These are phyloP conservation scores for Setaria italica DNA, from an alignment of 202 grass and related monocot species.

Conservation along the genomic window DNA sequence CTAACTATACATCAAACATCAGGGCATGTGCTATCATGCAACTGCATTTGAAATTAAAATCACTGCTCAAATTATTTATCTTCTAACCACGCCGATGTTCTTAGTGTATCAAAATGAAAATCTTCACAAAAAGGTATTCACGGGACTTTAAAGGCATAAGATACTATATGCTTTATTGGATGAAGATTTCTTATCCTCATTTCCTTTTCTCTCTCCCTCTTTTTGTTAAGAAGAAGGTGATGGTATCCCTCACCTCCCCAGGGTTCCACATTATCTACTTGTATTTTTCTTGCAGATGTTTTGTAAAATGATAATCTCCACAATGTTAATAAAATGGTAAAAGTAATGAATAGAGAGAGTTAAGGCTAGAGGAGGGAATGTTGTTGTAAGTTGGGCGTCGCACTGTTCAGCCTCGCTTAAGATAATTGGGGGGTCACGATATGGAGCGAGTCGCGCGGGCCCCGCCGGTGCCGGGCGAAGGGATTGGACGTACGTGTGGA, in stretches of 20 bases:
- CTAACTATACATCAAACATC: not conserved
- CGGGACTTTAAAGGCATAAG: no score
- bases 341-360: not conserved
- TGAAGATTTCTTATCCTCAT: not conserved
- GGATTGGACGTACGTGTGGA: slow-evolving; percentile 29
- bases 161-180: not conserved
- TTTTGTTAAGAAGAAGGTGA: not conserved
- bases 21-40: not conserved
- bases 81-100: not conserved
- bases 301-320: not conserved
- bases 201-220: not conserved
- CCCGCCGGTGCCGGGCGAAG: not conserved
- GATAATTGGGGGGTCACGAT: slow-evolving; percentile 7
- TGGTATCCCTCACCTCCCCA: not conserved
- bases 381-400: not conserved
- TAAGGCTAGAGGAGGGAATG: not conserved
- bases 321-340: not conserved
- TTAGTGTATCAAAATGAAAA: not conserved
- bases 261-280: not conserved
- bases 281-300: not conserved
- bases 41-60: not conserved
- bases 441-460: not conserved
- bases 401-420: not conserved
- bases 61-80: not conserved
- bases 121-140: not conserved